phyloP scores from a whole-genome alignment of 768 basidiomycete species.

The Naganishia randhawae region DNA sequence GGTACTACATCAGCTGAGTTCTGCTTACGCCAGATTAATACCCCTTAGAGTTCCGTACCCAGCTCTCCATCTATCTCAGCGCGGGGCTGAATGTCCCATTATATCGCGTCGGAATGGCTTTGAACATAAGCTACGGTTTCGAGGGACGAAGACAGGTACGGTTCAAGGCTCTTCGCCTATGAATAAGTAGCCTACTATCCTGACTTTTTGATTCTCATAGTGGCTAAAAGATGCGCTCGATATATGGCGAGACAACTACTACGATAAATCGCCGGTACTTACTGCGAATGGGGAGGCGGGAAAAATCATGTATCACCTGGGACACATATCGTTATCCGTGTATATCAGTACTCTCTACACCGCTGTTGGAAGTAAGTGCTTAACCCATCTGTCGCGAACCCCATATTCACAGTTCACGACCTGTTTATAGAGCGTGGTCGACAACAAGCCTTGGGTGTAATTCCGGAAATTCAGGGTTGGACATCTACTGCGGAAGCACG shows the following conservation, averaged over 20 bases:
- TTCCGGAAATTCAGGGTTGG: constrained; percentile 22
- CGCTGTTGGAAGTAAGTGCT: constrained; percentile 22
- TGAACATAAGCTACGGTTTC: constrained; percentile 20
- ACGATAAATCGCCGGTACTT: constrained; percentile 15
- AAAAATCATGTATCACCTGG: constrained; percentile 22
- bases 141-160: constrained; percentile 27
- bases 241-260: constrained; percentile 21
- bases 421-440: constrained; percentile 7
- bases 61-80: constrained; percentile 14
- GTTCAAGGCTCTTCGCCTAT: background rate
- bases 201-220: background rate
- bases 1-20: no score
- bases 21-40: background rate
- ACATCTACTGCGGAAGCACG: constrained; percentile 19
- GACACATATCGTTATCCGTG: constrained; percentile 22
- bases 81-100: constrained; percentile 18
- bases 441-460: constrained; percentile 20
- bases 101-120: constrained; percentile 21
- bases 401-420: background rate
- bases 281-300: constrained; percentile 22
- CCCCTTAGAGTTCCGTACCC: constrained; percentile 16
- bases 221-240: constrained; percentile 26
- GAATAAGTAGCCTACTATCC: background rate
- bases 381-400: background rate
- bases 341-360: constrained; percentile 23